Evolutionary conservation across 108 stramenopile species (phyloP).

Genomic region (Skeletonema tropicum): DNA sequence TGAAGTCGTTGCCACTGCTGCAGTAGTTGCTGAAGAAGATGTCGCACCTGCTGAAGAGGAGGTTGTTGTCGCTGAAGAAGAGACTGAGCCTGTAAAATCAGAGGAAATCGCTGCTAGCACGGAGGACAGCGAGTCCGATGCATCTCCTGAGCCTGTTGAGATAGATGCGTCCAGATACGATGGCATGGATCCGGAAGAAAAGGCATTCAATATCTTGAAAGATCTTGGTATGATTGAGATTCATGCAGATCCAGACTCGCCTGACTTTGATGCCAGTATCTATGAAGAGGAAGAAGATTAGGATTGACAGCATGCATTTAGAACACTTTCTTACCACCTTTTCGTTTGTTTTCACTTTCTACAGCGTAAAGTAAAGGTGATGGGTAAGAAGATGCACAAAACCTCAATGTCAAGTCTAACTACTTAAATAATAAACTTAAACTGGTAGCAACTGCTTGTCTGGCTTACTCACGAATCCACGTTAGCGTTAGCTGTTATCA

Average conservation of each 20-base stretch:
- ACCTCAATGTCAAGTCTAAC: not conserved
- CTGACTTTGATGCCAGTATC: constrained; percentile 26
- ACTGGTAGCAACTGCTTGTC: too few relatives aligned
- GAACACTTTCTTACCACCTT: not conserved
- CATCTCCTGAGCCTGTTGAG: constrained; percentile 24
- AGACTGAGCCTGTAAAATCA: constrained; percentile 11
- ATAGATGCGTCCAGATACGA: constrained; percentile 40
- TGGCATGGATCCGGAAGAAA: constrained; percentile 59
- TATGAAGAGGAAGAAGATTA: constrained; percentile 27
- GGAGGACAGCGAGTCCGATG: constrained; percentile 15
- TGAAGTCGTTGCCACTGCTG: constrained; percentile 5
- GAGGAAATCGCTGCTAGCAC: not conserved
- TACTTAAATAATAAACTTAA: not conserved
- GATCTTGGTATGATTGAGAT: constrained; percentile 44
- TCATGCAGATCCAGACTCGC: constrained; percentile 33
- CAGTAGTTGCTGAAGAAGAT: constrained; percentile 9
- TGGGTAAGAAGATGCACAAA: not conserved
- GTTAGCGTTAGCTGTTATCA: too few relatives aligned
- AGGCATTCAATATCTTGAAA: constrained; percentile 55
- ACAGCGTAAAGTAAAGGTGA: not conserved
- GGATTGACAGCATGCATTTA: constrained; percentile 5
- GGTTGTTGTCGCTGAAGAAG: constrained; percentile 8
- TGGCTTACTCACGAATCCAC: too few relatives aligned
- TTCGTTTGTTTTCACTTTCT: not conserved
- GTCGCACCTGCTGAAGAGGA: not conserved